Evolutionary conservation across 1,284 basidiomycete genomes (phyloP).

Genomic region (Cryptococcus deneoformans): DNA sequence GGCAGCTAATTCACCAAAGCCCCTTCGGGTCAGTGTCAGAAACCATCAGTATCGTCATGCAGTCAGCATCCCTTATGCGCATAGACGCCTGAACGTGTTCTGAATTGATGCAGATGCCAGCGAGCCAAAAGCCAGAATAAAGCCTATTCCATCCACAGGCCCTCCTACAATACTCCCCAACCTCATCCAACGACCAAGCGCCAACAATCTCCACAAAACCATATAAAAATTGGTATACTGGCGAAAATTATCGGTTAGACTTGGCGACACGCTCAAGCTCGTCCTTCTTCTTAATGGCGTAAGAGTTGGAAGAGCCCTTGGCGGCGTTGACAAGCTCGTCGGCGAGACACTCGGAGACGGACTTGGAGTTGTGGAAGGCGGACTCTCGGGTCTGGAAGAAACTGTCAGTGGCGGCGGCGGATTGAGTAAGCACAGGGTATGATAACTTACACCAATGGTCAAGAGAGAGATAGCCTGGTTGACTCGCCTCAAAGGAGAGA

Average conservation of each 20-base stretch:
- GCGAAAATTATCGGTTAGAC: constrained; percentile 81
- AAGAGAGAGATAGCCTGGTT: constrained; percentile 98
- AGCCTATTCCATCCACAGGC: neutral
- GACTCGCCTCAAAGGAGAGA: constrained; percentile 95
- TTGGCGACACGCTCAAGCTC: constrained; percentile 98
- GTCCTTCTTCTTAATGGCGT: constrained; percentile 80
- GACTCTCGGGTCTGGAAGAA: constrained; percentile 85
- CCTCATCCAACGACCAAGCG: neutral
- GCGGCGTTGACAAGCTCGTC: constrained; percentile 99
- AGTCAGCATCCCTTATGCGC: no score
- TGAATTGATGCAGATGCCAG: neutral
- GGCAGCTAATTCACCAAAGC: no score
- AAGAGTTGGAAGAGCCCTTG: constrained; percentile 99
- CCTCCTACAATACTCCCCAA: neutral
- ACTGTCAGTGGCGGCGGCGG: neutral
- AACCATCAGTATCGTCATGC: no score
- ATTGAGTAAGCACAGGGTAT: neutral
- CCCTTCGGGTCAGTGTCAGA: no score
- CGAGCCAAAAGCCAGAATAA: neutral
- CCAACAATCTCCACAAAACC: neutral
- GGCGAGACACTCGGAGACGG: constrained; percentile 96
- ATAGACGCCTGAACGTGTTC: no score
- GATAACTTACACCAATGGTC: constrained; percentile 79
- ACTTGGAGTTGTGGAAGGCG: constrained; percentile 99
- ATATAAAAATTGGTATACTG: neutral